Conservation (phyloP, 2,329 filamentous ascomycete species). For the Tolypocladium pustulatum region DNA sequence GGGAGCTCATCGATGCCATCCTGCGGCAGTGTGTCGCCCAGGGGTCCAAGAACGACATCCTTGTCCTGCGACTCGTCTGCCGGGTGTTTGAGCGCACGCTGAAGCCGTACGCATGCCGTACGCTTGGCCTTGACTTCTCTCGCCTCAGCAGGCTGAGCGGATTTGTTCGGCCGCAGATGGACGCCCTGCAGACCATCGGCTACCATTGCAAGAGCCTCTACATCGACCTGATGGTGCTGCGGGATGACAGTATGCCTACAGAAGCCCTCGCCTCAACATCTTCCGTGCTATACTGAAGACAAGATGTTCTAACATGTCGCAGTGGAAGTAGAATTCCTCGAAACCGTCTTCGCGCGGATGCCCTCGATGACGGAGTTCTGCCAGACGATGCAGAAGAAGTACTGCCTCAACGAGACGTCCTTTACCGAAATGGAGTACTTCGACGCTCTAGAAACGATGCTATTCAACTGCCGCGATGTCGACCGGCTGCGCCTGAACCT, state of each 20-base stretch:
- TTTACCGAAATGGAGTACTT: conserved; percentile 41
- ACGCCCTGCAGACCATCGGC: conserved; percentile 33
- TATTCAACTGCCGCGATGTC: conserved; percentile 33
- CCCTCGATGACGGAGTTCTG: conserved; percentile 35
- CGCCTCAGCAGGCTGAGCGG: conserved; percentile 29
- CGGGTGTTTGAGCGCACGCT: conserved; percentile 35
- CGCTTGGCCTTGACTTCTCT: conserved; percentile 39
- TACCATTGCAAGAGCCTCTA: conserved; percentile 37
- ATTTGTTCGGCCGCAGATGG: conserved; percentile 21
- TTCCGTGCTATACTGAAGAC: background rate
- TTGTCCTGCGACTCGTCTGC: conserved; percentile 37
- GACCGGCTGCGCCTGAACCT: conserved; percentile 38
- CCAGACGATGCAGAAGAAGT: conserved; percentile 29
- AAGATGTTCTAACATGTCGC: conserved; percentile 5
- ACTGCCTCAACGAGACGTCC: conserved; percentile 36
- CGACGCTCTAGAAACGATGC: conserved; percentile 26
- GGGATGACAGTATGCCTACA: conserved; percentile 33
- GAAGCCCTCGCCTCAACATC: conserved; percentile 7
- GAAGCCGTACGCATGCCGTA: conserved; percentile 33
- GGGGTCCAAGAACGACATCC: conserved; percentile 32
- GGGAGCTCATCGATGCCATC: conserved; percentile 36
- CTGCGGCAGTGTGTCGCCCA: conserved; percentile 30
- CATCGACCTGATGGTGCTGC: conserved; percentile 41
- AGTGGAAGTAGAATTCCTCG: conserved; percentile 40
- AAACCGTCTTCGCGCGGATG: conserved; percentile 32